Conservation (phyloP, 495 filamentous ascomycete genomes). For the Hyaloscypha variabilis region DNA sequence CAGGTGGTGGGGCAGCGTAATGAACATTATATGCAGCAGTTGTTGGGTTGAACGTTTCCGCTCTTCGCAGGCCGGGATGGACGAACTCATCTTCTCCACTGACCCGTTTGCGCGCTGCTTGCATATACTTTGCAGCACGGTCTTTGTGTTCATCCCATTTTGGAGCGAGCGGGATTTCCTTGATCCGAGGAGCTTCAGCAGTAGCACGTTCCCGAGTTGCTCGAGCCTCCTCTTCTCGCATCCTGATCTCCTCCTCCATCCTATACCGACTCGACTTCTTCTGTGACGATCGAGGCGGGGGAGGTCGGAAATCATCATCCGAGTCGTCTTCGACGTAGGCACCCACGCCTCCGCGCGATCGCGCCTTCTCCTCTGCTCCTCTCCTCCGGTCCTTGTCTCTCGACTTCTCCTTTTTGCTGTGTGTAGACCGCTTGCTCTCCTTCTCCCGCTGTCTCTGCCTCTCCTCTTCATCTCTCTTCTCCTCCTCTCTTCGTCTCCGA, state of each 20-base stretch:
- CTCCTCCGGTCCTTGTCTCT: constrained; percentile 55
- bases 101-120: constrained; percentile 26
- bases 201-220: constrained; percentile 12
- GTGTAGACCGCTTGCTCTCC: constrained; percentile 36
- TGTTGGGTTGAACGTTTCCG: constrained; percentile 27
- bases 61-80: constrained; percentile 22
- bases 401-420: constrained; percentile 40
- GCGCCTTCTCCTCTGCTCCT: constrained; percentile 48
- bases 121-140: constrained; percentile 29
- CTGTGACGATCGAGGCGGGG: constrained; percentile 15
- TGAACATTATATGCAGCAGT: constrained; percentile 17
- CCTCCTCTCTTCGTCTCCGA: constrained; percentile 36
- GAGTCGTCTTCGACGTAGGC: constrained; percentile 41
- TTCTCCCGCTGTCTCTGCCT: constrained; percentile 34
- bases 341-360: constrained; percentile 22
- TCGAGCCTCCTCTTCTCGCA: constrained; percentile 22
- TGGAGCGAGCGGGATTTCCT: constrained; percentile 20
- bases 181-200: constrained; percentile 12
- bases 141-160: constrained; percentile 31
- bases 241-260: constrained; percentile 23
- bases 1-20: constrained; percentile 20
- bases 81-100: constrained; percentile 15
- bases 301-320: constrained; percentile 33
- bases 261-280: constrained; percentile 27
- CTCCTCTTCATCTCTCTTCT: constrained; percentile 37